phyloP scores from a whole-genome alignment of 805 yeast genomes.

The Aciculoconidium aculeatum region DNA sequence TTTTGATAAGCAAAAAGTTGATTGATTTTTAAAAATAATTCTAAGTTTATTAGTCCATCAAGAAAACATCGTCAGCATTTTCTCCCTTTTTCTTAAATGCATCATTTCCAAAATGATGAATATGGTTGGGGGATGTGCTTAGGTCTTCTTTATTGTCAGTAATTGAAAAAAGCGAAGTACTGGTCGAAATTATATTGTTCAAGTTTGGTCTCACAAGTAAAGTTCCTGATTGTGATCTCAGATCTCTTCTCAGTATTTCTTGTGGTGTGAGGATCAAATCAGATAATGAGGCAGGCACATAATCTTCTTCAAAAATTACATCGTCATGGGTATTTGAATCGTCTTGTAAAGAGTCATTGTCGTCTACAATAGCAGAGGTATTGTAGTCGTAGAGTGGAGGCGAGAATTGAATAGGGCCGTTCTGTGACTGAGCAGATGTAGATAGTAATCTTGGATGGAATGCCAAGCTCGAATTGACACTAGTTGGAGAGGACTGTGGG shows the following conservation, averaged over 20 bases:
- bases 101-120: constrained; percentile 6
- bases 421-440: too few relatives aligned
- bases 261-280: constrained; percentile 74
- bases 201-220: constrained; percentile 30
- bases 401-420: constrained; percentile 5
- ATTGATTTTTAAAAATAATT: too few relatives aligned
- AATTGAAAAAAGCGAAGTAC: constrained; percentile 4
- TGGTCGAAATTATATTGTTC: constrained; percentile 8
- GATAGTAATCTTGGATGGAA: too few relatives aligned
- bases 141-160: constrained; percentile 4
- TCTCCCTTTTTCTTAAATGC: constrained; percentile 9
- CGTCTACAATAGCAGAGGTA: constrained; percentile 29
- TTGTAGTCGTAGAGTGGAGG: constrained; percentile 9
- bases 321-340: constrained; percentile 12
- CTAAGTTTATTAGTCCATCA: constrained; percentile 41
- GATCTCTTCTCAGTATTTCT: constrained; percentile 63
- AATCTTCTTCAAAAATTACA: constrained; percentile 57
- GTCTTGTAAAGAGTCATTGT: constrained; percentile 21
- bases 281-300: constrained; percentile 74
- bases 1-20: too few relatives aligned
- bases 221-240: constrained; percentile 48
- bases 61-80: constrained; percentile 28
- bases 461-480: too few relatives aligned
- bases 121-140: constrained; percentile 5
- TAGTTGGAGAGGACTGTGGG: too few relatives aligned